A percentile compares a stretch with the other conserved stretches of the same genome.
Conservation (phyloP, 306 rosid species). For the Clitoria ternatea region DNA sequence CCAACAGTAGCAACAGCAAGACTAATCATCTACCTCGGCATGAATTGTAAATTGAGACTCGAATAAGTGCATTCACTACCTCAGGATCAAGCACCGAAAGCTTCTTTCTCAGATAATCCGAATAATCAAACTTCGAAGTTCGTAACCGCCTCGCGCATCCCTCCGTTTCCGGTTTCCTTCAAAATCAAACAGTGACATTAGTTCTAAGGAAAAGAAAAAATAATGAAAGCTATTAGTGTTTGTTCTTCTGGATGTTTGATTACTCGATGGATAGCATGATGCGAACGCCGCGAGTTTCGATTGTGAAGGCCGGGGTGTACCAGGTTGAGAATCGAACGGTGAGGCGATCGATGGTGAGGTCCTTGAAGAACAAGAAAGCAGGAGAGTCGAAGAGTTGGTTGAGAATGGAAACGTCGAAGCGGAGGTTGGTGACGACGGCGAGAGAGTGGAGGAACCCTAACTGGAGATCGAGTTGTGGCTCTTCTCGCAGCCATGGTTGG, state of each 20-base stretch:
- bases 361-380: constrained; percentile 39
- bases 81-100: constrained; percentile 78
- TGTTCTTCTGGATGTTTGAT: background rate
- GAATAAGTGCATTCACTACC: constrained; percentile 40
- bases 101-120: constrained; percentile 45
- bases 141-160: constrained; percentile 20
- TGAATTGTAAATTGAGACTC: background rate
- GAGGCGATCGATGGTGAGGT: constrained; percentile 51
- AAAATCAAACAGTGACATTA: constrained; percentile 5
- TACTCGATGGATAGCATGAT: constrained; percentile 48
- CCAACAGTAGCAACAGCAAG: background rate
- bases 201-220: background rate
- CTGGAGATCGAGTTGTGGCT: constrained; percentile 53
- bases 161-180: constrained; percentile 52
- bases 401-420: constrained; percentile 49
- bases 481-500: constrained; percentile 70
- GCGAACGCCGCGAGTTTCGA: constrained; percentile 59
- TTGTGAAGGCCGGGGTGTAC: constrained; percentile 55
- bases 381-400: constrained; percentile 53
- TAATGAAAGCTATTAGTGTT: background rate
- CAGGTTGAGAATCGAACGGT: constrained; percentile 62
- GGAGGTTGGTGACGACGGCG: constrained; percentile 49
- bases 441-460: constrained; percentile 58
- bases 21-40: background rate
- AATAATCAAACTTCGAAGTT: constrained; percentile 30